A percentile compares a stretch with the other conserved stretches of the same genome.
Conservation (phyloP, 108 stramenopile genomes). For the Epipyxis sp. region DNA sequence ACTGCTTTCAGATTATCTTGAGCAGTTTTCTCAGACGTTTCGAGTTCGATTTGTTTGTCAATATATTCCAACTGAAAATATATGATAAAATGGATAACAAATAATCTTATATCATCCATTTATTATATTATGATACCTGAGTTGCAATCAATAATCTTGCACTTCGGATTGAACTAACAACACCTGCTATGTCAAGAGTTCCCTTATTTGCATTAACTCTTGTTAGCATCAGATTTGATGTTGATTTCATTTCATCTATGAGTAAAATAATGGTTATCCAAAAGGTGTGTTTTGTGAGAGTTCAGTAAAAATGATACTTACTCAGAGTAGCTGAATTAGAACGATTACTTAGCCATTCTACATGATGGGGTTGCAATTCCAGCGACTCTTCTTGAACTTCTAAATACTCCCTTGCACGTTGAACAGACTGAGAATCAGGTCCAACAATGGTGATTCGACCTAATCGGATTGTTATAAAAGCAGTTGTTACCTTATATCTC, state of each 20-base stretch:
- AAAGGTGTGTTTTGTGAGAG: neutral
- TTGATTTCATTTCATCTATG: neutral
- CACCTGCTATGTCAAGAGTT: neutral
- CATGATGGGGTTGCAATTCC: neutral
- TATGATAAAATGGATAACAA: neutral
- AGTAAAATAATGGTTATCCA: neutral
- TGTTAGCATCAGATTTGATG: neutral
- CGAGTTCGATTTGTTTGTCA: constrained; percentile 21
- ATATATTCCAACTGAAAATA: constrained; percentile 8
- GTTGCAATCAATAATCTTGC: neutral
- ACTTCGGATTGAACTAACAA: neutral
- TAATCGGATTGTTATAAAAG: neutral
- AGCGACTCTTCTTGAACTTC: neutral
- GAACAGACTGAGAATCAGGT: neutral
- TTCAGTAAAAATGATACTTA: neutral
- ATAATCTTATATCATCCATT: neutral
- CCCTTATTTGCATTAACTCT: neutral
- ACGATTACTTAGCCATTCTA: neutral
- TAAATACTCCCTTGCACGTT: neutral
- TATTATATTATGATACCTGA: neutral
- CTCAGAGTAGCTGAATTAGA: neutral
- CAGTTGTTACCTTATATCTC: too few species aligned
- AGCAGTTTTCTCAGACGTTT: neutral
- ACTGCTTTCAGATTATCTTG: constrained; percentile 1
- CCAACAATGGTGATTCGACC: neutral